Conservation (phyloP, 805 yeast species). For the Kazachstania psychrophila region DNA sequence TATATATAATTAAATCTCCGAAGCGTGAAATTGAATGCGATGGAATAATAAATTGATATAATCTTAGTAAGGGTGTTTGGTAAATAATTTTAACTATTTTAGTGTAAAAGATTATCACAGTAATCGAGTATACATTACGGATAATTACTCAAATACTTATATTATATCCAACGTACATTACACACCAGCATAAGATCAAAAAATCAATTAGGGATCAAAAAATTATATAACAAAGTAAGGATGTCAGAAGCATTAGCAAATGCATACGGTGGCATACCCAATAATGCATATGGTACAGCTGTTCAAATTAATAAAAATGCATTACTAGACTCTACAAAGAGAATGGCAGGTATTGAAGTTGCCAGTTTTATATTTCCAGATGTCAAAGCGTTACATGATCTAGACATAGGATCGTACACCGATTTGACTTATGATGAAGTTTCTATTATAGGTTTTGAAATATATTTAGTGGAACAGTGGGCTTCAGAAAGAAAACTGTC, state of each 20-base stretch:
- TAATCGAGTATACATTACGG: too few species aligned
- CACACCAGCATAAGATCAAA: too few species aligned
- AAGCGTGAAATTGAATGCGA: too few species aligned
- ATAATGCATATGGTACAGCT: neutral
- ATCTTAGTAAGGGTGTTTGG: too few species aligned
- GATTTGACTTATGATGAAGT: slow-evolving; percentile 39
- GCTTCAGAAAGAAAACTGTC: slow-evolving; percentile 62
- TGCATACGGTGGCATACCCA: slow-evolving; percentile 1
- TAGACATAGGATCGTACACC: slow-evolving; percentile 36
- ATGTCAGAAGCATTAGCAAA: slow-evolving; percentile 7
- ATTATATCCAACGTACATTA: too few species aligned
- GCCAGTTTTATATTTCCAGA: slow-evolving; percentile 46
- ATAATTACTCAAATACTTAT: too few species aligned
- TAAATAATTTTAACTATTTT: too few species aligned
- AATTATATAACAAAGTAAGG: too few species aligned
- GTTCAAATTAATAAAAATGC: neutral
- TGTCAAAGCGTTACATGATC: slow-evolving; percentile 41
- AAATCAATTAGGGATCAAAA: too few species aligned
- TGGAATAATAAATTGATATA: too few species aligned
- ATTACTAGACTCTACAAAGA: neutral
- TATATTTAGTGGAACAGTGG: slow-evolving; percentile 94
- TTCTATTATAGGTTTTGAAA: slow-evolving; percentile 65
- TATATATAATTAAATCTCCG: too few species aligned
- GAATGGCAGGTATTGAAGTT: slow-evolving; percentile 1
- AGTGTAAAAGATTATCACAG: too few species aligned